Percentiles rank a stretch among this genome's conserved stretches.
These are phyloP conservation scores for Ophiostoma ulmi DNA, from an alignment of 2,329 filamentous ascomycete species.

Conservation along the genomic window DNA sequence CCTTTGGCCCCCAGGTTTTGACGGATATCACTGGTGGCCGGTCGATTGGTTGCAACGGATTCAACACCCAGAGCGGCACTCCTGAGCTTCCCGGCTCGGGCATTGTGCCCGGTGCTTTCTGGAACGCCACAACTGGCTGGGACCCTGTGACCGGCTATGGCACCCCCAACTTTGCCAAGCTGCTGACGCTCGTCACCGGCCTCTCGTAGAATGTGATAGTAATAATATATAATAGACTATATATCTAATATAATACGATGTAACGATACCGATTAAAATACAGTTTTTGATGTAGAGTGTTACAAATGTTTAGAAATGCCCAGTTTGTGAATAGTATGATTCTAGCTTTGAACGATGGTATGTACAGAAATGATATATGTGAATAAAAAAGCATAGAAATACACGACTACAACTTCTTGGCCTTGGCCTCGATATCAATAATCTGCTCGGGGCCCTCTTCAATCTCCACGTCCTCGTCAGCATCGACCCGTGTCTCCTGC, in stretches of 20 bases:
- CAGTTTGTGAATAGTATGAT: neutral
- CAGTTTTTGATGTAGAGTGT: neutral
- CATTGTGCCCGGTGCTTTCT: slow-evolving; percentile 25
- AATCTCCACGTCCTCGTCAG: slow-evolving; percentile 19
- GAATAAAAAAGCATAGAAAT: neutral
- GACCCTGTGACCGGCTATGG: slow-evolving; percentile 28
- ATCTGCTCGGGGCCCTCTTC: slow-evolving; percentile 23
- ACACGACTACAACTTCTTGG: slow-evolving; percentile 9
- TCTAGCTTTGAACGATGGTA: neutral
- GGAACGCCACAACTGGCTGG: slow-evolving; percentile 29
- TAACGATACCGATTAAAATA: neutral
- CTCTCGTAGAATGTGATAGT: slow-evolving; percentile 6
- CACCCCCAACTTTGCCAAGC: slow-evolving; percentile 28
- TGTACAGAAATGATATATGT: neutral
- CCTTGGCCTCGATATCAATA: slow-evolving; percentile 21
- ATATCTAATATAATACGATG: neutral
- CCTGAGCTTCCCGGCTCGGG: slow-evolving; percentile 43
- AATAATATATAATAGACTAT: neutral
- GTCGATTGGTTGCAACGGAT: slow-evolving; percentile 35
- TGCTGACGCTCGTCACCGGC: slow-evolving; percentile 24
- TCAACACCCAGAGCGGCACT: slow-evolving; percentile 30
- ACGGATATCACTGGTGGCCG: slow-evolving; percentile 38
- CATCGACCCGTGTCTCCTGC: slow-evolving; percentile 28
- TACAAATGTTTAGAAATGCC: neutral
- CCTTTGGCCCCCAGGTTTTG: slow-evolving; percentile 31